These are phyloP conservation scores for Penicillium diatomitis DNA, from an alignment of 495 filamentous ascomycete genomes.

Conservation along the genomic window DNA sequence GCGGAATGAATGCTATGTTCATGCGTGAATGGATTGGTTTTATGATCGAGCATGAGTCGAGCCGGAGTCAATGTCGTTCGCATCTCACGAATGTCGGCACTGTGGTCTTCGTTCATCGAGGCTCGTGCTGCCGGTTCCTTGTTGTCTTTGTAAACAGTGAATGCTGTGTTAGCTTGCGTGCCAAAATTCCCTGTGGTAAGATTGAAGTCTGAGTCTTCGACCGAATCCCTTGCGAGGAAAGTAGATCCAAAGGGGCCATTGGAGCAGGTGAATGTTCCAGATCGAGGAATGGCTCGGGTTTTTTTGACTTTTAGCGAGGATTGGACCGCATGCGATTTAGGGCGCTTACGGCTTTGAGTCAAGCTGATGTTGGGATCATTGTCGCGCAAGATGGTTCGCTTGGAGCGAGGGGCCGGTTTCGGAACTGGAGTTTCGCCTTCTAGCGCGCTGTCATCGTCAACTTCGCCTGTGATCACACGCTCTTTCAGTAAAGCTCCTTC, in stretches of 20 bases:
- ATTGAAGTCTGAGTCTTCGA: constrained; percentile 27
- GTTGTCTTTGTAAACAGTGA: constrained; percentile 31
- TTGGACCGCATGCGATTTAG: constrained; percentile 7
- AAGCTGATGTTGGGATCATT: constrained; percentile 25
- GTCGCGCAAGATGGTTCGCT: constrained; percentile 16
- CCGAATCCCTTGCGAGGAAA: constrained; percentile 15
- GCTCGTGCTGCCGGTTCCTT: constrained; percentile 3
- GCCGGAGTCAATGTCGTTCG: constrained; percentile 15
- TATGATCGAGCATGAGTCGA: constrained; percentile 15
- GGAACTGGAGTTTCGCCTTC: constrained; percentile 41
- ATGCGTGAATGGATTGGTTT: constrained; percentile 9
- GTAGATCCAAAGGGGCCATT: constrained; percentile 1
- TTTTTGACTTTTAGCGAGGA: background rate
- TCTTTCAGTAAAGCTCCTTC: constrained; percentile 46
- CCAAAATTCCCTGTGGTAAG: constrained; percentile 16
- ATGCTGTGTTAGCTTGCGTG: constrained; percentile 13
- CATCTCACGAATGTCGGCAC: background rate
- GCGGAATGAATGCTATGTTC: constrained; percentile 1
- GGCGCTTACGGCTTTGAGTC: constrained; percentile 17
- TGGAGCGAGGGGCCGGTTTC: constrained; percentile 22
- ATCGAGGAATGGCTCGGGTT: background rate
- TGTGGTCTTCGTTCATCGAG: constrained; percentile 4
- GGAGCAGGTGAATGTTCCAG: background rate
- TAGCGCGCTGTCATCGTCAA: constrained; percentile 42
- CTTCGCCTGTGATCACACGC: constrained; percentile 47